phyloP scores from a whole-genome alignment of 2,329 filamentous ascomycete genomes.

The Raffaelea albimanens region DNA sequence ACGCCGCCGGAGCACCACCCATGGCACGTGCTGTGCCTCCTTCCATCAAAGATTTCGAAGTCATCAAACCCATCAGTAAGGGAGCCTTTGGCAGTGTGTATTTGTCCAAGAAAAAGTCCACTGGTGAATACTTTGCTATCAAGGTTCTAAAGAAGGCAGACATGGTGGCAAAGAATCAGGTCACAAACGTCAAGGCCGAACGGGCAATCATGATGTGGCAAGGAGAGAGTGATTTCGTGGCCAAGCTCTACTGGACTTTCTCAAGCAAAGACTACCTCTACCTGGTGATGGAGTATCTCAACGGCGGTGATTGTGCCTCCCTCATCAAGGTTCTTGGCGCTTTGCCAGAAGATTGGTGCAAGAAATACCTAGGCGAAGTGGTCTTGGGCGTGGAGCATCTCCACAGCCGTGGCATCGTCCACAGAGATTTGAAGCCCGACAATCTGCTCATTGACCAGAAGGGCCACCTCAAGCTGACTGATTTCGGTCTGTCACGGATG shows the following conservation, averaged over 20 bases:
- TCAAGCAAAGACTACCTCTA: conserved; percentile 99
- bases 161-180: conserved; percentile 99
- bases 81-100: conserved; percentile 98
- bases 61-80: conserved; percentile 98
- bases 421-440: conserved; percentile 93
- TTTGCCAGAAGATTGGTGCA: conserved; percentile 92
- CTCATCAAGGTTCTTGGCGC: conserved; percentile 90
- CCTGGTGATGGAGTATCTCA: conserved; percentile 97
- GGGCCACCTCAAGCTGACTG: conserved; percentile 91
- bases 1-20: conserved; percentile 64
- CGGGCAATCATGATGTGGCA: conserved; percentile 99
- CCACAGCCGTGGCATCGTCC: conserved; percentile 88
- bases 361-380: conserved; percentile 94
- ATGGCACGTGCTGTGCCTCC: conserved; percentile 84
- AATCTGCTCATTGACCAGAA: conserved; percentile 96
- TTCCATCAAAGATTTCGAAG: conserved; percentile 98
- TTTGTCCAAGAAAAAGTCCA: conserved; percentile 95
- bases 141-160: conserved; percentile 99
- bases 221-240: conserved; percentile 96
- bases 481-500: conserved; percentile 96
- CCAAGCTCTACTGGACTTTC: conserved; percentile 99
- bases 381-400: conserved; percentile 95
- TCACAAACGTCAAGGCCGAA: conserved; percentile 97
- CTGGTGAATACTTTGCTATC: conserved; percentile 96
- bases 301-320: conserved; percentile 93